Percentiles rank a stretch among this genome's conserved stretches.
Evolutionary conservation across 1,139 yeast genomes (phyloP).

Genomic region (Cylindricascospora bacillispora): DNA sequence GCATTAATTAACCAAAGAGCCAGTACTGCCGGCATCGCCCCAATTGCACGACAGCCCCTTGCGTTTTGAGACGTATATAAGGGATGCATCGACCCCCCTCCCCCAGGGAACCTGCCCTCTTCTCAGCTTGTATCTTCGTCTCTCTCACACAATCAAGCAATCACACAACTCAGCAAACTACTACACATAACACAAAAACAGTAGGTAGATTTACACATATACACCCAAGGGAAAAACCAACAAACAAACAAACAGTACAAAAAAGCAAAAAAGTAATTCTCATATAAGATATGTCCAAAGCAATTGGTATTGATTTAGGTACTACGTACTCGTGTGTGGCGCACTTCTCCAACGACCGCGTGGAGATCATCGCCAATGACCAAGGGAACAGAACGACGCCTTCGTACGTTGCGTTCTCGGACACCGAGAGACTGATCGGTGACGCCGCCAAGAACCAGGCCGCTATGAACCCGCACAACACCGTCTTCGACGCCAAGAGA

Average conservation of each 20-base stretch:
- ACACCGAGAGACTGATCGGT: slow-evolving; percentile 53
- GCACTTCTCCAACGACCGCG: slow-evolving; percentile 55
- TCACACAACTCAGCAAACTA: no score
- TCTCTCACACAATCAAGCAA: no score
- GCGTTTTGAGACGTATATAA: no score
- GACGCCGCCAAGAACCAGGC: slow-evolving; percentile 64
- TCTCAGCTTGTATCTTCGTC: no score
- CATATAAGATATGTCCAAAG: slow-evolving; percentile 38
- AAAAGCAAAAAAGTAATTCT: background rate
- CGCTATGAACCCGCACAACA: slow-evolving; percentile 52
- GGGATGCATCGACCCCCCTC: no score
- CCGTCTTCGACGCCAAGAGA: slow-evolving; percentile 56
- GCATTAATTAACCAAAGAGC: no score
- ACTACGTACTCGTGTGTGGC: slow-evolving; percentile 77
- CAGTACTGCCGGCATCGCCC: no score
- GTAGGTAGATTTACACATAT: no score
- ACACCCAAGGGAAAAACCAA: no score
- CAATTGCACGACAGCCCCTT: no score
- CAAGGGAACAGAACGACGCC: slow-evolving; percentile 64
- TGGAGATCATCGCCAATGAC: slow-evolving; percentile 56
- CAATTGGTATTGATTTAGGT: slow-evolving; percentile 77
- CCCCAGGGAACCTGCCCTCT: no score
- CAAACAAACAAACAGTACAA: background rate
- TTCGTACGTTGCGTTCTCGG: slow-evolving; percentile 54
- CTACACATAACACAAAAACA: no score